A percentile compares a stretch with the other conserved stretches of the same genome.
phyloP scores from a whole-genome alignment of 345 rosid species.

The Ceriops decandra region DNA sequence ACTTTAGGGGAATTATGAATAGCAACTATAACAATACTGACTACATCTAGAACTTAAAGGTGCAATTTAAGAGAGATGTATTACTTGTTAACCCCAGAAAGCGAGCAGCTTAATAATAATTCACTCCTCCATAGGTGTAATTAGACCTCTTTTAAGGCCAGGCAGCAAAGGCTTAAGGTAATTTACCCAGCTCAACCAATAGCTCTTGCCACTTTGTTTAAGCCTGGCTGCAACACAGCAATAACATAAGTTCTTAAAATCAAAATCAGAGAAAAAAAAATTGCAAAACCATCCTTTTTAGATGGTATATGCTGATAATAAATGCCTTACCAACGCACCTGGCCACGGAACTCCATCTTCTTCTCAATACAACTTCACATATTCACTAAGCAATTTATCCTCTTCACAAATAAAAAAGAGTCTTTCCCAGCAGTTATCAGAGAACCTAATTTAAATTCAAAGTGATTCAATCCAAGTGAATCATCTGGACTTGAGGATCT shows the following conservation, averaged over 20 bases:
- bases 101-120: neutral
- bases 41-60: neutral
- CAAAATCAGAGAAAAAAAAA: no score
- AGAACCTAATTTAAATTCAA: no score
- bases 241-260: no score
- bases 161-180: neutral
- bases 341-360: slow-evolving; percentile 80
- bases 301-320: neutral
- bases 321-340: slow-evolving; percentile 48
- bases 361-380: slow-evolving; percentile 60
- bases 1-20: neutral
- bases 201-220: slow-evolving; percentile 6
- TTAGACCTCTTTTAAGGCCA: neutral
- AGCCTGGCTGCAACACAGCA: slow-evolving; percentile 1
- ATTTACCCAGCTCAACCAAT: neutral
- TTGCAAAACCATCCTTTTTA: no score
- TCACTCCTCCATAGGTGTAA: neutral
- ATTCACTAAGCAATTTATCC: slow-evolving; percentile 55
- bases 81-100: neutral
- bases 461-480: no score
- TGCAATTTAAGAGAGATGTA: neutral
- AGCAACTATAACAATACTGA: neutral
- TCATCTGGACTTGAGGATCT: no score
- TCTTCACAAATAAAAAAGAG: slow-evolving; percentile 40
- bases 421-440: no score